Evolutionary conservation across 2,329 filamentous ascomycete genomes (phyloP).

Genomic region (Ceratocystis eucalypticola): DNA sequence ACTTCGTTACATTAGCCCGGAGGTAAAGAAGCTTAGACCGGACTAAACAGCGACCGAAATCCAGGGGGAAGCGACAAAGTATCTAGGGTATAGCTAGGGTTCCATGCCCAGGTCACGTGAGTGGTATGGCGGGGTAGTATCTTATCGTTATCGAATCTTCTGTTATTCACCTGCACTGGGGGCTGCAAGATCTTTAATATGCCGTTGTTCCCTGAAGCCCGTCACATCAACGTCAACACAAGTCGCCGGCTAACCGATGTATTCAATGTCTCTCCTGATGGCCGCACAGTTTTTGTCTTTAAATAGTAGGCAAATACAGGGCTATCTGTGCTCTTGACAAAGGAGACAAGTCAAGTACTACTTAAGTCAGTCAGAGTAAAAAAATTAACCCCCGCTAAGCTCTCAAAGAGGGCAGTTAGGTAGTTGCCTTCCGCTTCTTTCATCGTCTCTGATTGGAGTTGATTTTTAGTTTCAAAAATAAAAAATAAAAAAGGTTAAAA

Average conservation of each 20-base stretch:
- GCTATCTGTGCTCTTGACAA: not conserved
- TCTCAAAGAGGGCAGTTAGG: not conserved
- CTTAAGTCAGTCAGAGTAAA: not conserved
- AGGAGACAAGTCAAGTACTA: not conserved
- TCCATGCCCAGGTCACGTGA: not conserved
- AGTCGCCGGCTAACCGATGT: not conserved
- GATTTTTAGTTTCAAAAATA: not conserved
- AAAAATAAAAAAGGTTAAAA: not conserved
- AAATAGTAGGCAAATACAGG: not conserved
- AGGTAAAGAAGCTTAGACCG: not conserved
- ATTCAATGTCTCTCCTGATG: not conserved
- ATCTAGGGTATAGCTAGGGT: not conserved
- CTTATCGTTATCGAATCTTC: not conserved
- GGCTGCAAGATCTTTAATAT: not conserved
- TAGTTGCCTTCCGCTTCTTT: not conserved
- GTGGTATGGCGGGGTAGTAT: not conserved
- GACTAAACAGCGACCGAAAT: not conserved
- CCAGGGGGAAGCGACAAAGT: not conserved
- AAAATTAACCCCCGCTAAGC: not conserved
- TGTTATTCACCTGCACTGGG: not conserved
- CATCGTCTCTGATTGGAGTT: not conserved
- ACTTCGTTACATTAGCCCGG: not conserved
- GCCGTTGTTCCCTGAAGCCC: not conserved
- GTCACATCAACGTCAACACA: not conserved
- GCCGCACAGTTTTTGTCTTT: not conserved